Conservation (phyloP, 1,139 yeast species). For the Blastobotrys serpentis region DNA sequence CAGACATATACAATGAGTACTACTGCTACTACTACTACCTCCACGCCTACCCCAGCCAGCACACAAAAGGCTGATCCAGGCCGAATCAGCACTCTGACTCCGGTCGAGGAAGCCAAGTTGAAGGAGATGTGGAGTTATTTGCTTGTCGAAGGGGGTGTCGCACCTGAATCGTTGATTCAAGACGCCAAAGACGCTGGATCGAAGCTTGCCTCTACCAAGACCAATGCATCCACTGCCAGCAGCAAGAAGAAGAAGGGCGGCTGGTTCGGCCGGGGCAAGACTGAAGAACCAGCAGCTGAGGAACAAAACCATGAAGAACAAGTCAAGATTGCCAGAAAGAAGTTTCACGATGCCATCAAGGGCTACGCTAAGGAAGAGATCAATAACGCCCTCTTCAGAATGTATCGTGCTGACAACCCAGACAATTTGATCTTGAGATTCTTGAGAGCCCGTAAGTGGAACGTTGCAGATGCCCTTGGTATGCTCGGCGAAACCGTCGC, state of each 20-base stretch:
- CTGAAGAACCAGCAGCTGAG: slow-evolving; percentile 21
- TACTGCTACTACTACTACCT: slow-evolving; percentile 14
- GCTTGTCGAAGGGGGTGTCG: slow-evolving; percentile 60
- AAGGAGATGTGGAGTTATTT: slow-evolving; percentile 76
- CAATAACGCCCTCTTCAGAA: slow-evolving; percentile 51
- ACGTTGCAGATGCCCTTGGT: slow-evolving; percentile 56
- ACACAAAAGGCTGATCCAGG: slow-evolving; percentile 41
- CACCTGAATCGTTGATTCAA: slow-evolving; percentile 40
- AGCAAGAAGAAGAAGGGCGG: slow-evolving; percentile 29
- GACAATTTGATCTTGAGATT: slow-evolving; percentile 68
- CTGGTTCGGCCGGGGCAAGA: slow-evolving; percentile 31
- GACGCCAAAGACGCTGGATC: slow-evolving; percentile 10
- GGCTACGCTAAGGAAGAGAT: slow-evolving; percentile 44
- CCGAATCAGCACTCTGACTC: slow-evolving; percentile 56
- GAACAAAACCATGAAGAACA: slow-evolving; percentile 21
- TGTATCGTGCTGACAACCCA: slow-evolving; percentile 65
- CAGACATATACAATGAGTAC: slow-evolving; percentile 9
- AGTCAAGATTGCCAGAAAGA: slow-evolving; percentile 26
- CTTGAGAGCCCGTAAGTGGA: slow-evolving; percentile 73
- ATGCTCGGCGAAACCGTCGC: slow-evolving; percentile 66
- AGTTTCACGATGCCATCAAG: slow-evolving; percentile 26
- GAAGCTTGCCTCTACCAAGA: slow-evolving; percentile 17
- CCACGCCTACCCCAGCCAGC: slow-evolving; percentile 10
- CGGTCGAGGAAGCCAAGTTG: slow-evolving; percentile 62
- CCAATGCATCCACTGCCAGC: slow-evolving; percentile 10